phyloP scores from a whole-genome alignment of 805 yeast species.

The Saccharomycopsis amapae region DNA sequence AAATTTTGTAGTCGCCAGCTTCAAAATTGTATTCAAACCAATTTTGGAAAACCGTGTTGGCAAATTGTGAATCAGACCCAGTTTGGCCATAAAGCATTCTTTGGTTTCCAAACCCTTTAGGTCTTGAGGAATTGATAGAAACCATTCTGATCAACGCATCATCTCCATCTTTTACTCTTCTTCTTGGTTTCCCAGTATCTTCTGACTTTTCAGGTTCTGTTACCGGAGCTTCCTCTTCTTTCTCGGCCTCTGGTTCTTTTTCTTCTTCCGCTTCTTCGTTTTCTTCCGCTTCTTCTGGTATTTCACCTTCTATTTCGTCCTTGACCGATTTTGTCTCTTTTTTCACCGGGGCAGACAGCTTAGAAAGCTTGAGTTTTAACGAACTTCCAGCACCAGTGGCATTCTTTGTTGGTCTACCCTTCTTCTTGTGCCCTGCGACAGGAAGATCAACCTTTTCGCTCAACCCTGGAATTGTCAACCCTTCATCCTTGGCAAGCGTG shows the following conservation, averaged over 20 bases:
- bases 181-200: conserved; percentile 13
- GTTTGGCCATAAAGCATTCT: conserved; percentile 23
- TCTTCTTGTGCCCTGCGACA: neutral
- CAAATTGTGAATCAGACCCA: conserved; percentile 21
- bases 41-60: conserved; percentile 26
- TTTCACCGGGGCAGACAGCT: neutral
- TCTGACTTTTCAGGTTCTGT: neutral
- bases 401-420: neutral
- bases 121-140: conserved; percentile 19
- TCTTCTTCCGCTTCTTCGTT: conserved; percentile 14
- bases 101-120: conserved; percentile 8
- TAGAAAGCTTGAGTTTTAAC: neutral
- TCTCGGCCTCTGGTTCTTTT: conserved; percentile 7
- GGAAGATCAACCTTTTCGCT: neutral
- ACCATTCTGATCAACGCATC: conserved; percentile 9
- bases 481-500: conserved; percentile 21
- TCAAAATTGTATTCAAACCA: conserved; percentile 34
- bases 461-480: neutral
- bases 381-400: too few species aligned
- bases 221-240: conserved; percentile 2
- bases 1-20: conserved; percentile 31
- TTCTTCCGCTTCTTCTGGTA: conserved; percentile 1
- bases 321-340: neutral
- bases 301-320: neutral
- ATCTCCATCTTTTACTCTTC: conserved; percentile 16